Conservation (phyloP, 352 stramenopile species). For the Globisporangium spinosum region DNA sequence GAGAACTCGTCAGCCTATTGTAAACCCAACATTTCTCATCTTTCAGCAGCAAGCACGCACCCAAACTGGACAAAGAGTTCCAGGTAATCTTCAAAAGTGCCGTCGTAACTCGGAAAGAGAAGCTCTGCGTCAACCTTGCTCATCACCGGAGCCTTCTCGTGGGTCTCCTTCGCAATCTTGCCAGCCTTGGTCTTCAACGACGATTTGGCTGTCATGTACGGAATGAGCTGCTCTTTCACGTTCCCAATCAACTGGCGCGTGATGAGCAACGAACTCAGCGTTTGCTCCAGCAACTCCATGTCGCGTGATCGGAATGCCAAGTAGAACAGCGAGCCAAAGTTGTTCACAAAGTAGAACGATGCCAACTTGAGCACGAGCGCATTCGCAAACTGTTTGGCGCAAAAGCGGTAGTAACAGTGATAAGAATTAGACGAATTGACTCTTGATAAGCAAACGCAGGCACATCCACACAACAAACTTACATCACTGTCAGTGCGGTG, state of each 20-base stretch:
- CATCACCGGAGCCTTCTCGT: constrained; percentile 45
- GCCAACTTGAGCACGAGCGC: constrained; percentile 97
- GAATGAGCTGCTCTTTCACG: constrained; percentile 73
- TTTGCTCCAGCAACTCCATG: constrained; percentile 89
- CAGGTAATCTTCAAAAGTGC: constrained; percentile 93
- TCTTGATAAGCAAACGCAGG: background rate
- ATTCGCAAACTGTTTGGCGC: constrained; percentile 69
- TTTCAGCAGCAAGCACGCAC: constrained; percentile 36
- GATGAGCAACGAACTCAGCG: constrained; percentile 80
- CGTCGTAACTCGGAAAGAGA: constrained; percentile 77
- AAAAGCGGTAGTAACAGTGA: background rate
- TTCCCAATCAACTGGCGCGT: constrained; percentile 81
- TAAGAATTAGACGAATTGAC: background rate
- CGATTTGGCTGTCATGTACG: constrained; percentile 73
- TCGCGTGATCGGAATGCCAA: constrained; percentile 90
- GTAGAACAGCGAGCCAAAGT: constrained; percentile 96
- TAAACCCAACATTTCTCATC: background rate
- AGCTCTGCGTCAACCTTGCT: constrained; percentile 77
- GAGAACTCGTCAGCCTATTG: constrained; percentile 1
- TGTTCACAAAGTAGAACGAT: constrained; percentile 97
- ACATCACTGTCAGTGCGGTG: constrained; percentile 88
- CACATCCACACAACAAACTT: constrained; percentile 22
- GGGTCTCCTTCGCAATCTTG: constrained; percentile 62
- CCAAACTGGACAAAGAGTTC: constrained; percentile 92
- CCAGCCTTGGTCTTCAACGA: constrained; percentile 81